Base-by-base conservation (phyloP, 2,329 filamentous ascomycete genomes). In the Colletotrichum echinochloae region DNA sequence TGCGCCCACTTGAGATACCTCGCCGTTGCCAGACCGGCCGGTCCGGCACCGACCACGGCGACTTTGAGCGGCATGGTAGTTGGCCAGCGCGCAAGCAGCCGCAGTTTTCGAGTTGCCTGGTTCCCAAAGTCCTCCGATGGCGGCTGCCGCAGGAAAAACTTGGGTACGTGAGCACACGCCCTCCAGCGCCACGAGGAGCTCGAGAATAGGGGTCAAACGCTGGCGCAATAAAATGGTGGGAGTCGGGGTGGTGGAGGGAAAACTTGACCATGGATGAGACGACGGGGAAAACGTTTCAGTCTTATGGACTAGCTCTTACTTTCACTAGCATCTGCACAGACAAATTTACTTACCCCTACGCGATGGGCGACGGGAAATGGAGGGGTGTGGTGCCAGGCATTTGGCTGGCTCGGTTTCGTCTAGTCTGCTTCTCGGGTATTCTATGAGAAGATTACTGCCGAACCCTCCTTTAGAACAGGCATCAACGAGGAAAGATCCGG, bases 31-130 rank as follows among this genome's bases (percentile, higher is more conserved):
- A 85, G 78, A 5, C 83, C 83, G 16, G 81, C 79, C 26, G 83
- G 81, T 16, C 83, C 83, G 35, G 80, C 83, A 23, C 83, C 83
- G 57, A 85, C 78, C 60, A 85, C 75, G n/a, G 81, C 82, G 16
- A 84, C 82, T 65, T 28, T 71, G 28, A 68, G 65, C 23, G 68
- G 64, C 68, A 71, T 71, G 18, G 18, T 52, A 3, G 16, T 56
- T 23, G 18, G 26, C 44, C 51, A 66, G 63, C 35, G 64, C 44
- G 51, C 20, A 46, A 12, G 30, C 16, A 12, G 56, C 33, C 9
- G 35, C 12, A 54, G 46, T 26, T 52, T 46, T 44, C 26, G 33
- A 60, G 41, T 35, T 35, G 56, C 44, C 46, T n/a, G n/a, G n/a
- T 33, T 39, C 51, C 44, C 64, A 67, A 59, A 64, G 64, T 67